phyloP scores from a whole-genome alignment of 768 basidiomycete species.

The Russula virescens region DNA sequence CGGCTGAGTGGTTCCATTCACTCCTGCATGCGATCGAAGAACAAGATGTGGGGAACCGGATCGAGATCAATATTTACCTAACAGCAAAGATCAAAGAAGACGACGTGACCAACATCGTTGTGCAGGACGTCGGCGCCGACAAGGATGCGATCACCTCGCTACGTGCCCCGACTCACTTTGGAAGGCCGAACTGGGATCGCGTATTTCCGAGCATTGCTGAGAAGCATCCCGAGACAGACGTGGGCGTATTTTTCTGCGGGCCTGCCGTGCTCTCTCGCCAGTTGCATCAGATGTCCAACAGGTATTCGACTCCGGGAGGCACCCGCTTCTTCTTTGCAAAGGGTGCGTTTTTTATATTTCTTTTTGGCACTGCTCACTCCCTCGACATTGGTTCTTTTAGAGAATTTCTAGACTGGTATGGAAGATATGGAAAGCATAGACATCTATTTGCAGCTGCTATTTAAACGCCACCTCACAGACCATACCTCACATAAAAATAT shows the following conservation, averaged over 20 bases:
- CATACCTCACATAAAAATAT: neutral
- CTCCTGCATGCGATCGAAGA: constrained; percentile 90
- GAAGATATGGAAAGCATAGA: neutral
- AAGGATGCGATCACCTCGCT: constrained; percentile 87
- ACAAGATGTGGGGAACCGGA: constrained; percentile 77
- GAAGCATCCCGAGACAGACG: constrained; percentile 84
- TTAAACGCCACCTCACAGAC: neutral
- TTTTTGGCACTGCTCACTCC: neutral
- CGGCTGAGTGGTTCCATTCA: constrained; percentile 92
- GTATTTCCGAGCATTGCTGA: constrained; percentile 68
- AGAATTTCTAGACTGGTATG: constrained; percentile 12
- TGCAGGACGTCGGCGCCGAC: constrained; percentile 89
- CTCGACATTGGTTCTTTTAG: neutral
- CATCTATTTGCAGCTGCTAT: neutral
- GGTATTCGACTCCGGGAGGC: constrained; percentile 72
- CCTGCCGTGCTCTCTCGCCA: constrained; percentile 63
- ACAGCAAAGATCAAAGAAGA: constrained; percentile 89
- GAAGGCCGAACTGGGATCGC: constrained; percentile 81
- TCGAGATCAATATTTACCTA: constrained; percentile 93
- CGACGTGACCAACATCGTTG: constrained; percentile 90
- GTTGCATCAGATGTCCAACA: constrained; percentile 77
- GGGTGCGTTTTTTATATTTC: constrained; percentile 37
- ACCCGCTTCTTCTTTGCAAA: constrained; percentile 90
- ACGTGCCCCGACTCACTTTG: constrained; percentile 89
- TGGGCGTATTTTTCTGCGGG: constrained; percentile 93